phyloP scores from a whole-genome alignment of 1,284 basidiomycete genomes.

The Cutaneotrichosporon dermatis region DNA sequence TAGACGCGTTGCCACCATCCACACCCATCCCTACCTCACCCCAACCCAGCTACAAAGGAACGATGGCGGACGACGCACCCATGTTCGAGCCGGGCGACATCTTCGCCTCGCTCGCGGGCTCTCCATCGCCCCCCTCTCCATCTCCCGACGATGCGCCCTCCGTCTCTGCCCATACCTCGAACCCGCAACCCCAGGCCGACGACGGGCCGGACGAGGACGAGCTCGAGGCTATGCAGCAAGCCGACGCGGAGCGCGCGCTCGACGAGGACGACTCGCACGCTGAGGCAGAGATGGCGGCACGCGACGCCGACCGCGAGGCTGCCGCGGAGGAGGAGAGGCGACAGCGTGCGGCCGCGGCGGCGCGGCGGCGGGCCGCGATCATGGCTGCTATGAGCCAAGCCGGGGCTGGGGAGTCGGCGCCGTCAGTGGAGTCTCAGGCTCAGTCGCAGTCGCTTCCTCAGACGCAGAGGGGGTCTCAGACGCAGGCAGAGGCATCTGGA shows the following conservation, averaged over 20 bases:
- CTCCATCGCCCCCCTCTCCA: no score
- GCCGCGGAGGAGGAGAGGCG: conserved; percentile 4
- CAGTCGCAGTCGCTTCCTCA: no score
- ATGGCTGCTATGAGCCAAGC: not conserved
- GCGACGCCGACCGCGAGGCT: conserved; percentile 11
- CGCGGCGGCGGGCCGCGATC: conserved; percentile 6
- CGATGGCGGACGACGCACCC: conserved; percentile 1
- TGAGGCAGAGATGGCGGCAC: not conserved
- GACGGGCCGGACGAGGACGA: conserved; percentile 23
- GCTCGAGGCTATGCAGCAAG: conserved; percentile 23
- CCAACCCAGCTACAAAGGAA: not conserved
- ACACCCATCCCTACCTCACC: no score
- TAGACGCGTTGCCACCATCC: not conserved
- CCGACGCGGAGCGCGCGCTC: conserved; percentile 11
- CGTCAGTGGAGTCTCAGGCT: not conserved
- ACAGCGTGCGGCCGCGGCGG: not conserved
- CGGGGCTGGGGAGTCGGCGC: no score
- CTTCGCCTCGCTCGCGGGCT: not conserved
- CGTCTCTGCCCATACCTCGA: no score
- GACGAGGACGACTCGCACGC: not conserved
- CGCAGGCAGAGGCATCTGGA: not conserved
- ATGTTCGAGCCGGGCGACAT: conserved; percentile 12
- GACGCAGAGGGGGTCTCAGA: not conserved
- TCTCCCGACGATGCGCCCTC: no score
- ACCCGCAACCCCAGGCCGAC: not conserved